Conservation (phyloP, 306 rosid genomes). For the Castanopsis chinensis region DNA sequence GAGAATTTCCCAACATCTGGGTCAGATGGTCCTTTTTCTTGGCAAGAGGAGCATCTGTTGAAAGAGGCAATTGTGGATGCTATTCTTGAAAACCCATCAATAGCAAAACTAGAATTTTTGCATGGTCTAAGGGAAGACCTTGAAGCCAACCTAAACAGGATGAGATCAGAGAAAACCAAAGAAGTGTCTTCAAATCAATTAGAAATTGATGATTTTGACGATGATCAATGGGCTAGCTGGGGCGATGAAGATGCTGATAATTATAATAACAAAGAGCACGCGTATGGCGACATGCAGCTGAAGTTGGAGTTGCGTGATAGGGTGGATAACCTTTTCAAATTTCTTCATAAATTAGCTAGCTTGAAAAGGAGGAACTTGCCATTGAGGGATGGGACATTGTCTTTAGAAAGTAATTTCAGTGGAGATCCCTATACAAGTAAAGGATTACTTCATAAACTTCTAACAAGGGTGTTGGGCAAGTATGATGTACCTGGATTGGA, state of each 20-base stretch:
- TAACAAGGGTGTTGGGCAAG: conserved; percentile 63
- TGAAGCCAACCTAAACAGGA: conserved; percentile 55
- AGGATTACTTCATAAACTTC: conserved; percentile 73
- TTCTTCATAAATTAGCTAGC: conserved; percentile 76
- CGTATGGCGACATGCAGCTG: conserved; percentile 69
- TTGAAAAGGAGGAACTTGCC: conserved; percentile 59
- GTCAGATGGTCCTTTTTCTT: conserved; percentile 87
- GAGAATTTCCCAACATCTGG: conserved; percentile 88
- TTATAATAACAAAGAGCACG: conserved; percentile 47
- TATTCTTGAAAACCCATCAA: conserved; percentile 76
- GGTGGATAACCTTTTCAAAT: conserved; percentile 80
- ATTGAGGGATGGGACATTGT: conserved; percentile 54
- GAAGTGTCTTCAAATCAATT: conserved; percentile 29
- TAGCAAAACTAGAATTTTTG: conserved; percentile 68
- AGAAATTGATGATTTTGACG: conserved; percentile 73
- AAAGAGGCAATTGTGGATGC: conserved; percentile 86
- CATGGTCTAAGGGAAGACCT: conserved; percentile 81
- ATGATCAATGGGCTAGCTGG: conserved; percentile 93
- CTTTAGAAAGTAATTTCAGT: conserved; percentile 44
- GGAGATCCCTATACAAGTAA: conserved; percentile 60
- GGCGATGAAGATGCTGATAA: conserved; percentile 81
- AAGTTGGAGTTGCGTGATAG: conserved; percentile 91
- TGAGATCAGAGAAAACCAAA: conserved; percentile 49
- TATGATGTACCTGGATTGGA: conserved; percentile 73
- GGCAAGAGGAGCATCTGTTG: conserved; percentile 91